Base-by-base conservation (phyloP, 2,329 filamentous ascomycete species). In the Colletotrichum liaoningense region DNA sequence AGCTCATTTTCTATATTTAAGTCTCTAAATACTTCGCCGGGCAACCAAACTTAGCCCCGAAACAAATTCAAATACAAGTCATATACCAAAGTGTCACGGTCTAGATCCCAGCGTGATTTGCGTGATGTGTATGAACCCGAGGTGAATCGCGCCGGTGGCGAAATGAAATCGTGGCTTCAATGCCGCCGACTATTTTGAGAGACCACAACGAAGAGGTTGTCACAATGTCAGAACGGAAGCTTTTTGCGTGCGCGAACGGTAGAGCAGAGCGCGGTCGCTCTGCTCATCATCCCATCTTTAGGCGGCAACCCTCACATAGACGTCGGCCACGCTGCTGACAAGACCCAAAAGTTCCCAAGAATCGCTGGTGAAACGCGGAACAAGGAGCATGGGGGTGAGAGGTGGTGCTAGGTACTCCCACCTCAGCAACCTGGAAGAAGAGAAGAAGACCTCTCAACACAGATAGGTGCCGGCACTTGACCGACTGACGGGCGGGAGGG, bases 331-430 rank as follows among this genome's bases (percentile, higher is more conserved):
- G 42, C n/a, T 22, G 46, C 46, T 52, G 42, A 63, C 26, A 49
- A 49, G 19, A 22, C 42, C 9, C 42, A 49, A 49, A 49, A 49
- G 38, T n/a, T 22, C 6, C n/a, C n/a, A 22, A 63, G 42, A 30
- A 28, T 63, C n/a, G 60, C 60, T 35, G 46, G 60, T 54, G 42
- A 63, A 63, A 63, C 60, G 19, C 33, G 60, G 52, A n/a, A 30
- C 42, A 26, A 24, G 56, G 12, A 59, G 26, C 30, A 12, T 14
- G 56, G 28, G 56, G 30, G 30, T 58, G 30, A 33, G 30, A 33
- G 30, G 30, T 33, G 30, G 30, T 58, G 11, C 30, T n/a, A 33
- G 30, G 30, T 33, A 11, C 56, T 42, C 56, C 30, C 56, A 14
- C 30, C 30, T n/a, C 28, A 16, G 19, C 16, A 58, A 22, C 7